Evolutionary conservation across 2,329 filamentous ascomycete genomes (phyloP).

Genomic region (Macroventuria anomochaeta): DNA sequence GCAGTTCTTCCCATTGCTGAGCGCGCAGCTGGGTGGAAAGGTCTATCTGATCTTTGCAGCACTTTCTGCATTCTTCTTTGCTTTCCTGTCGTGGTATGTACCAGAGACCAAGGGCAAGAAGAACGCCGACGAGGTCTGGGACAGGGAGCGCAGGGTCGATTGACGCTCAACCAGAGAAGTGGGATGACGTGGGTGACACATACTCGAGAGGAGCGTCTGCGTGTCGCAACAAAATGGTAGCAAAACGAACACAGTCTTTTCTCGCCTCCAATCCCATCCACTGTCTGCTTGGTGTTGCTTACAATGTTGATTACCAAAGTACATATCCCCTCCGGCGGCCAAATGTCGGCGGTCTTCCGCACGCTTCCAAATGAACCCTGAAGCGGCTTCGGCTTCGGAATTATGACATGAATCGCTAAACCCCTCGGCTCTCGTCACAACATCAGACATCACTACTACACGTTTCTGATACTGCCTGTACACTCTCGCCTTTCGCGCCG

Average conservation of each 20-base stretch:
- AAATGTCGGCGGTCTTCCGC: slow-evolving; percentile 32
- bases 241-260: slow-evolving; percentile 1
- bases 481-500: slow-evolving; percentile 13
- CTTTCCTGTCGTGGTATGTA: slow-evolving; percentile 76
- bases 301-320: slow-evolving; percentile 21
- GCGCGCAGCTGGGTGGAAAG: slow-evolving; percentile 78
- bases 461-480: background rate
- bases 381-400: slow-evolving; percentile 24
- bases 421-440: slow-evolving; percentile 21
- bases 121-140: slow-evolving; percentile 91
- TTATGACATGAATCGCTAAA: slow-evolving; percentile 16
- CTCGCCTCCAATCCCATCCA: background rate
- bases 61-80: slow-evolving; percentile 70
- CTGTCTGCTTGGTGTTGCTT: slow-evolving; percentile 31
- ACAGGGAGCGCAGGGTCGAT: slow-evolving; percentile 58
- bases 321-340: slow-evolving; percentile 11
- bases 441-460: slow-evolving; percentile 6
- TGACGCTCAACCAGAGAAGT: slow-evolving; percentile 18
- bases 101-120: slow-evolving; percentile 90
- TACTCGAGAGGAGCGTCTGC: slow-evolving; percentile 1
- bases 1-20: slow-evolving; percentile 91
- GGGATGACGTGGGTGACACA: slow-evolving; percentile 9
- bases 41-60: slow-evolving; percentile 92
- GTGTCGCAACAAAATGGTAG: background rate
- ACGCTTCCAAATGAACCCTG: slow-evolving; percentile 22